phyloP scores from a whole-genome alignment of 129 eudicot species.

The carrot (Daucus carota) region DNA sequence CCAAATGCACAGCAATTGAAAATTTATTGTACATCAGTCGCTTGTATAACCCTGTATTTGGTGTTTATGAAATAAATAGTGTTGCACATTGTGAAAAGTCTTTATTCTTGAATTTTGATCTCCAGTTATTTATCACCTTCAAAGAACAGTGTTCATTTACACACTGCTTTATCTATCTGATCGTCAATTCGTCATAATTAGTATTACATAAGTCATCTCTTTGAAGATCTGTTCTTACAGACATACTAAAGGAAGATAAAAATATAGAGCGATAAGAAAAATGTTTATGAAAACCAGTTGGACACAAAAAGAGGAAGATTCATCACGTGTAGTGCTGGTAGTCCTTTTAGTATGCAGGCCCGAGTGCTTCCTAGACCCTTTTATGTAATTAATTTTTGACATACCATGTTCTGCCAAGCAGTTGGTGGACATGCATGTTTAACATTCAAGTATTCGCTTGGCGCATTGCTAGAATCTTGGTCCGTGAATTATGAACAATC shows the following conservation, averaged over 20 bases:
- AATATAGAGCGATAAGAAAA: not conserved
- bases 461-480: not conserved
- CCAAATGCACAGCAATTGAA: not conserved
- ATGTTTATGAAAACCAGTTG: not conserved
- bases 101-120: too few relatives aligned
- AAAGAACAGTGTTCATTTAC: too few relatives aligned
- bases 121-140: too few relatives aligned
- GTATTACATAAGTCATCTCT: too few relatives aligned
- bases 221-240: not conserved
- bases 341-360: not conserved
- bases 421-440: not conserved
- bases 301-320: slow-evolving; percentile 1
- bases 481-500: not conserved
- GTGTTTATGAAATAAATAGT: not conserved
- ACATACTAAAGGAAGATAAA: not conserved
- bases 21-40: not conserved
- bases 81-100: not conserved
- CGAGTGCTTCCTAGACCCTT: not conserved
- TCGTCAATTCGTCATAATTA: not conserved
- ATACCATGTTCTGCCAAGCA: not conserved
- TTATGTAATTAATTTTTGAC: not conserved
- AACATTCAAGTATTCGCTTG: not conserved
- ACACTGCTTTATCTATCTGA: not conserved
- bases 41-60: not conserved
- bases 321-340: slow-evolving; percentile 6